These are phyloP conservation scores for Suillus bovinus DNA, from an alignment of 768 basidiomycete genomes.

Conservation along the genomic window DNA sequence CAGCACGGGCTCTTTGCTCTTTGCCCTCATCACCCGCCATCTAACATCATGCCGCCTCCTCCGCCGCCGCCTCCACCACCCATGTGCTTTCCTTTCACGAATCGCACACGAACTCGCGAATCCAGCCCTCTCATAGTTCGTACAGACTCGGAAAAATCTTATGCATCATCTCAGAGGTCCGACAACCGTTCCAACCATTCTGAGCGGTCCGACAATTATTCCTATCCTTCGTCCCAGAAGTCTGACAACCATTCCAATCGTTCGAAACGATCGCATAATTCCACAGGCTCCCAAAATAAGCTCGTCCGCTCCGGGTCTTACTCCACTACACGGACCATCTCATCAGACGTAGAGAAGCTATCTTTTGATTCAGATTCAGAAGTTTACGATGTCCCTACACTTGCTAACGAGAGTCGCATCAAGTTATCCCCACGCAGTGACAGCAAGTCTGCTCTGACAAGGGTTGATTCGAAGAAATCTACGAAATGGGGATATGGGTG, in stretches of 20 bases:
- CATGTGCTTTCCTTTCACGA: conserved; percentile 59
- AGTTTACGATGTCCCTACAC: conserved; percentile 44
- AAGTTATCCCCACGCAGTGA: conserved; percentile 40
- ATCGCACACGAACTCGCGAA: conserved; percentile 26
- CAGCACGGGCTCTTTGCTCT: conserved; percentile 21
- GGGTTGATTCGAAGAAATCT: conserved; percentile 57
- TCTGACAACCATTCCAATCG: conserved; percentile 20
- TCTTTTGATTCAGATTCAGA: conserved; percentile 65
- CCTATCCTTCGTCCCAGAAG: conserved; percentile 25
- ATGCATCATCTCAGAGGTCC: conserved; percentile 40
- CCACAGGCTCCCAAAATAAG: conserved; percentile 15
- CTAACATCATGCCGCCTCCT: conserved; percentile 46
- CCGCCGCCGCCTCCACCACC: conserved; percentile 53
- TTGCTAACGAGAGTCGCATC: conserved; percentile 37
- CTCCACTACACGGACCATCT: conserved; percentile 42
- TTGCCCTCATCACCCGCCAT: conserved; percentile 23
- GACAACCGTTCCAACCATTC: conserved; percentile 28
- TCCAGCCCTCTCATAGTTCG: conserved; percentile 32
- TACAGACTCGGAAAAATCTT: conserved; percentile 43
- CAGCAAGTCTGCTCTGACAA: conserved; percentile 47
- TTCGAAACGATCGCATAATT: conserved; percentile 25
- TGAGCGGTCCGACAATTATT: conserved; percentile 24
- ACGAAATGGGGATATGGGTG: conserved; percentile 71
- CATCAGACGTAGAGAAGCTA: conserved; percentile 47
- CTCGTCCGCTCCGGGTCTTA: conserved; percentile 43